Evolutionary conservation across 257 asterid species (phyloP), one percentile per base, ranked within the genome.

Genomic region (Rehmannia glutinosa): DNA sequence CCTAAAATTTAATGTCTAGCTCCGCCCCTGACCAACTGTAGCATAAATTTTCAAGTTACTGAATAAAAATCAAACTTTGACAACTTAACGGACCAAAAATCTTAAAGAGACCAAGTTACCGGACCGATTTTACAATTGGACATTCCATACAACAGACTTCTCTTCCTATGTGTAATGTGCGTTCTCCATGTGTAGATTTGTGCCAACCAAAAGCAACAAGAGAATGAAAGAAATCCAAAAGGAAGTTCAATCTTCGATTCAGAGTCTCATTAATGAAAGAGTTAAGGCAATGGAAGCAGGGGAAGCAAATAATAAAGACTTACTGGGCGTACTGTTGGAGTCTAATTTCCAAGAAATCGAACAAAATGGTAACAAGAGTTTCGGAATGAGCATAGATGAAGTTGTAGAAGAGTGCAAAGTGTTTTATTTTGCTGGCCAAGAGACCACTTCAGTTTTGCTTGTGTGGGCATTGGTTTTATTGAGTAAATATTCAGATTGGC

Each of bases 371-470:
- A 66, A 13, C 54, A 78, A 78, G 64, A 74, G 63, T 17, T 66
- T 56, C 13, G 77, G 84, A 4, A 54, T 78, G 78, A 74, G 45
- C 56, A 74, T 66, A 0, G 73, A 66, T 9, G 83, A 78, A 4
- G 74, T 83, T 1, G 69, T 78, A 0, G 79, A 80, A 36, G 86
- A 83, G 51, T 83, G 89, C 78, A 83, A 78, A 56, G 70, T 83
- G 6, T 83, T 80, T 52, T 83, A 83, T 46, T 73, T 75, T 15
- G 89, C 79, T 2, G 88, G 86, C 9, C 82, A 81, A 10, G 85
- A 81, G 66, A 79, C 85, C 0, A 79, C 85, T 5, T 62, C 87
- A 0, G 47, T 30, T 17, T 43, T 84, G 23, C 70, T 84, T 23
- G 49, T 63, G 0, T 84, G 90, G 90, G 36, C 87, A 4, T 6